These are phyloP conservation scores for Tolypocladium paradoxum DNA, from an alignment of 2,329 filamentous ascomycete genomes.

Conservation along the genomic window DNA sequence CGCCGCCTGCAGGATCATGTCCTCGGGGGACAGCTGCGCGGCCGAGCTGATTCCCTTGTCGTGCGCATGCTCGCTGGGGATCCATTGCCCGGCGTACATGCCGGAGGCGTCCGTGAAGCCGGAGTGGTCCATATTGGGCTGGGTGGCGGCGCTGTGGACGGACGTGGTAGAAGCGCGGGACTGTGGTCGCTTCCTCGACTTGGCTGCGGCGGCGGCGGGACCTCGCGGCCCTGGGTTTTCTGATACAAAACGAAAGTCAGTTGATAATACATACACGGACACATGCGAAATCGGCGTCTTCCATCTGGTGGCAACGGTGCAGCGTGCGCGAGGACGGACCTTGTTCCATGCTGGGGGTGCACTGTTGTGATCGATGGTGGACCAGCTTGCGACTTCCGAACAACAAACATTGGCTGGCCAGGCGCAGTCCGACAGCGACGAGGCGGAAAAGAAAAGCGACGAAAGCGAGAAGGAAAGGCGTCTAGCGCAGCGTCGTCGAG, in stretches of 20 bases:
- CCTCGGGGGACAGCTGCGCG: slow-evolving; percentile 43
- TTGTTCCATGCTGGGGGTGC: slow-evolving; percentile 23
- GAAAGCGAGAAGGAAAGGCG: neutral
- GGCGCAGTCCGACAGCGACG: slow-evolving; percentile 5
- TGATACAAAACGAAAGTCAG: slow-evolving; percentile 2
- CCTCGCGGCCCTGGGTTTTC: slow-evolving; percentile 19
- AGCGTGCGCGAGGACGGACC: slow-evolving; percentile 17
- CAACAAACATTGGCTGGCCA: slow-evolving; percentile 28
- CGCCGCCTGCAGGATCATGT: slow-evolving; percentile 47
- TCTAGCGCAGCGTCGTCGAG: slow-evolving; percentile 3
- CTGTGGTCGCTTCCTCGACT: slow-evolving; percentile 38
- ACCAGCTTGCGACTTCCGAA: slow-evolving; percentile 19
- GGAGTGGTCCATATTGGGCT: slow-evolving; percentile 39
- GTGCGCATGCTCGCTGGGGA: slow-evolving; percentile 31
- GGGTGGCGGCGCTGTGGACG: slow-evolving; percentile 41
- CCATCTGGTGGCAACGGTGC: neutral
- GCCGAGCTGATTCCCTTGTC: slow-evolving; percentile 30
- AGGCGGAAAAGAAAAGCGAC: slow-evolving; percentile 5
- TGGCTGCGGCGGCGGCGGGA: slow-evolving; percentile 14
- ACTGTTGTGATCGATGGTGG: slow-evolving; percentile 18
- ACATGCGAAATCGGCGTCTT: neutral
- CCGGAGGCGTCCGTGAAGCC: slow-evolving; percentile 30
- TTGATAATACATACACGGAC: neutral
- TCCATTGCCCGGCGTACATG: slow-evolving; percentile 40
- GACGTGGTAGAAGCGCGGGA: slow-evolving; percentile 48